A percentile compares a stretch with the other conserved stretches of the same genome.
These are phyloP conservation scores for Lentinula sp. DNA, from an alignment of 768 basidiomycete species.

Conservation along the genomic window DNA sequence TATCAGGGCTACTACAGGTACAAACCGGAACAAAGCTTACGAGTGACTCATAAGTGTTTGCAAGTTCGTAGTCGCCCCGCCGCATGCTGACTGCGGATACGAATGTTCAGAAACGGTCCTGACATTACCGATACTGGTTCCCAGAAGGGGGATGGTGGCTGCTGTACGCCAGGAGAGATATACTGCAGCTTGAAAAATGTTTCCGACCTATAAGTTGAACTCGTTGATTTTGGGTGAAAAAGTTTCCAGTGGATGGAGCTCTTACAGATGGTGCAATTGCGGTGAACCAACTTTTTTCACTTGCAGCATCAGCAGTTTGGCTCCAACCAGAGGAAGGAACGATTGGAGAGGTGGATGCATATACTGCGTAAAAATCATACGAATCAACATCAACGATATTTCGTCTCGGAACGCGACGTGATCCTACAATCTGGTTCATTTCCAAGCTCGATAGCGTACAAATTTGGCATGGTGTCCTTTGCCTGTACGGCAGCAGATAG, in stretches of 20 bases:
- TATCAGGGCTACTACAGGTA: neutral
- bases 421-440: constrained; percentile 31
- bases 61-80: constrained; percentile 27
- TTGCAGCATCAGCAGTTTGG: constrained; percentile 23
- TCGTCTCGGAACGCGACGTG: neutral
- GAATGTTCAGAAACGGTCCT: constrained; percentile 29
- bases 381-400: neutral
- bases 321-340: constrained; percentile 25
- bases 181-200: constrained; percentile 31
- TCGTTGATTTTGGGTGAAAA: neutral
- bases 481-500: constrained; percentile 25
- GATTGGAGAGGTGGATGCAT: constrained; percentile 25
- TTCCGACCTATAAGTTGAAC: constrained; percentile 19
- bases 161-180: constrained; percentile 24
- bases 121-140: constrained; percentile 18
- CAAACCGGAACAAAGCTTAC: constrained; percentile 10
- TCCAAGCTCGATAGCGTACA: constrained; percentile 30
- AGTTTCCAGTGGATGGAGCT: neutral
- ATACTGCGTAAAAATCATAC: constrained; percentile 15
- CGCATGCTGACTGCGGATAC: constrained; percentile 31
- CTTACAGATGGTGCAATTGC: constrained; percentile 22
- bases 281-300: constrained; percentile 25
- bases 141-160: constrained; percentile 22
- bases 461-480: constrained; percentile 23
- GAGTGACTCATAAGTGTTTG: constrained; percentile 28